Evolutionary conservation across 2,329 filamentous ascomycete genomes (phyloP).

Genomic region (Annulohypoxylon truncatum): DNA sequence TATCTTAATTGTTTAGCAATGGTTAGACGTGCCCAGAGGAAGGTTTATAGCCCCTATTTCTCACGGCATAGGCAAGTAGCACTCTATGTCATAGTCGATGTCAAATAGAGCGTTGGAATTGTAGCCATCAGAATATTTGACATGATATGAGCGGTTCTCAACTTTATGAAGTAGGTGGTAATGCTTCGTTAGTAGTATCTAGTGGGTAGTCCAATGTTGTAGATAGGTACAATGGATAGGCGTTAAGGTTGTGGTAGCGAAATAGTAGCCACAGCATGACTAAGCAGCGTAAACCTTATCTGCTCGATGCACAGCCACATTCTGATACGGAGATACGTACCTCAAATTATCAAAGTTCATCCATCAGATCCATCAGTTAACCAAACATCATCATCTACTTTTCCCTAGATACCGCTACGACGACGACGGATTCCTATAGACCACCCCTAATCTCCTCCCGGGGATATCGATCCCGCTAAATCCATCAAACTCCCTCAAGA

Average conservation of each 20-base stretch:
- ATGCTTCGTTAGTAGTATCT: neutral
- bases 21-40: slow-evolving; percentile 3
- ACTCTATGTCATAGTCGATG: neutral
- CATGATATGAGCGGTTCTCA: too few species aligned
- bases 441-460: neutral
- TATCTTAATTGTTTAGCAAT: neutral
- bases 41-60: neutral
- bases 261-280: neutral
- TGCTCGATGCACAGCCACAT: slow-evolving; percentile 16
- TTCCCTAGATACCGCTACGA: neutral
- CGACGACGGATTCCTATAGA: neutral
- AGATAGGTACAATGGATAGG: too few species aligned
- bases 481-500: neutral
- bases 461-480: neutral
- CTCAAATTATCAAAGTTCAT: slow-evolving; percentile 2
- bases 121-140: neutral
- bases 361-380: neutral
- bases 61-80: neutral
- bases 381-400: neutral
- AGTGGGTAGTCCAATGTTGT: too few species aligned
- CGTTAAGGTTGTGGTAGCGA: too few species aligned
- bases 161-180: too few species aligned
- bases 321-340: slow-evolving; percentile 9
- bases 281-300: neutral
- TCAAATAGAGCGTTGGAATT: neutral